Base-by-base conservation (phyloP, 805 yeast species). In the Starmerella bacillaris region DNA sequence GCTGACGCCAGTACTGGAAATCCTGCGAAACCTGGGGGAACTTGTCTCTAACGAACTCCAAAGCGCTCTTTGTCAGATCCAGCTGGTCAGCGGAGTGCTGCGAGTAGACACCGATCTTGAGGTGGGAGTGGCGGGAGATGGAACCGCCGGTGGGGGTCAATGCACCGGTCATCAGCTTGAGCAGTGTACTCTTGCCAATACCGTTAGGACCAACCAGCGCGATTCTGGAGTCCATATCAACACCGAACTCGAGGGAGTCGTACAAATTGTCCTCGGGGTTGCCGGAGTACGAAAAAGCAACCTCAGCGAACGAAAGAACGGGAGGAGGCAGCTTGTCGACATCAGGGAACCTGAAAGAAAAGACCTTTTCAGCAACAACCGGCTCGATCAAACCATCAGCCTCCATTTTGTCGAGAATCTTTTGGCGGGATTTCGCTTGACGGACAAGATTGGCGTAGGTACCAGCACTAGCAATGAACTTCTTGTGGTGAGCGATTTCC, bases 391-490 rank as follows among this genome's bases (percentile, higher is more conserved):
- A 49, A 55, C 98, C 98, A 58, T 89, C 98, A 50, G 98, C 96
- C 66, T 89, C 98, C 98, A 89, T 89, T 76, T 89, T 89, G 65
- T 89, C 98, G 60, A 89, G 69, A 57, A 89, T 89, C 76, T 89
- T 89, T 70, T 89, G 98, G 66, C 96, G 80, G 22, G 98, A 89
- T 64, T 89, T 89, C 46, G 98, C 98, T 65, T 89, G 98, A 60
- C 79, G 82, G 40, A 89, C 98, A 67, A 89, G 69, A 65, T 89
- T 89, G 43, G 98, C 96, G 64, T 89, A 89, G 37, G 98, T 89
- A 84, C 98, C 98, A 38, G 98, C 98, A 49, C 94, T 78, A 26
- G 98, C 98, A 64, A 89, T 89, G 59, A 89, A 89, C 66, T 89
- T 89, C 71, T 89, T 89, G 62, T 89, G 92, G 63, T 89, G 96